Conservation (phyloP, 192 early-diverging fungal species). For the Entomortierella lignicola region DNA sequence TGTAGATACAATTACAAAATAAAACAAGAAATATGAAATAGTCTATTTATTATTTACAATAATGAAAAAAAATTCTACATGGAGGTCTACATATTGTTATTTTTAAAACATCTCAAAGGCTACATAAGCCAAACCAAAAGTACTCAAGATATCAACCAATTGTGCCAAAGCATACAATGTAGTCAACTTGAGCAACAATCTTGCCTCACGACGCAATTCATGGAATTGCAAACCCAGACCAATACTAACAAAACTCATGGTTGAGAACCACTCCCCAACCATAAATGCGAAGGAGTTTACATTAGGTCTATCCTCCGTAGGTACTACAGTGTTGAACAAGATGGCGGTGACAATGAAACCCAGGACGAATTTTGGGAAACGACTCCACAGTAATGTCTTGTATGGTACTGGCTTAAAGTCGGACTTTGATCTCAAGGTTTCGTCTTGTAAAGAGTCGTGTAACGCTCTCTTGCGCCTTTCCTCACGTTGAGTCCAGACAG, state of each 20-base stretch:
- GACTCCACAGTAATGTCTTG: conserved; percentile 54
- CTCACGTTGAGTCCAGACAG: conserved; percentile 60
- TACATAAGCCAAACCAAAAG: conserved; percentile 57
- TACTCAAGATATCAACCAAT: conserved; percentile 61
- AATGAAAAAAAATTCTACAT: too few species aligned
- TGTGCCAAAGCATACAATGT: conserved; percentile 61
- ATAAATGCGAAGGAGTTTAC: conserved; percentile 65
- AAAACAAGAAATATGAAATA: too few species aligned
- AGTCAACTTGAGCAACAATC: conserved; percentile 56
- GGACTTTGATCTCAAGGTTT: conserved; percentile 16
- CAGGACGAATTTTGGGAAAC: conserved; percentile 67
- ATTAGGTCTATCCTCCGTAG: conserved; percentile 18
- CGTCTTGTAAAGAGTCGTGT: conserved; percentile 31
- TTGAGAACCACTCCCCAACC: conserved; percentile 66
- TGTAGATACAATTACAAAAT: too few species aligned
- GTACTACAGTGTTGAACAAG: conserved; percentile 63
- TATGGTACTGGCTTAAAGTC: conserved; percentile 48
- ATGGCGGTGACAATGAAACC: conserved; percentile 65
- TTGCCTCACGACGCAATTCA: conserved; percentile 56
- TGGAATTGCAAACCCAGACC: conserved; percentile 62
- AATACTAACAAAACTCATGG: conserved; percentile 65
- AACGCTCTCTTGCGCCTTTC: conserved; percentile 33
- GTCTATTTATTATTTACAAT: too few species aligned
- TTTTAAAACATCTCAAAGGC: conserved; percentile 57
- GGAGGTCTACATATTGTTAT: too few species aligned